Base-by-base conservation (phyloP, 2,329 filamentous ascomycete species). In the Gaeumannomyces sp. region DNA sequence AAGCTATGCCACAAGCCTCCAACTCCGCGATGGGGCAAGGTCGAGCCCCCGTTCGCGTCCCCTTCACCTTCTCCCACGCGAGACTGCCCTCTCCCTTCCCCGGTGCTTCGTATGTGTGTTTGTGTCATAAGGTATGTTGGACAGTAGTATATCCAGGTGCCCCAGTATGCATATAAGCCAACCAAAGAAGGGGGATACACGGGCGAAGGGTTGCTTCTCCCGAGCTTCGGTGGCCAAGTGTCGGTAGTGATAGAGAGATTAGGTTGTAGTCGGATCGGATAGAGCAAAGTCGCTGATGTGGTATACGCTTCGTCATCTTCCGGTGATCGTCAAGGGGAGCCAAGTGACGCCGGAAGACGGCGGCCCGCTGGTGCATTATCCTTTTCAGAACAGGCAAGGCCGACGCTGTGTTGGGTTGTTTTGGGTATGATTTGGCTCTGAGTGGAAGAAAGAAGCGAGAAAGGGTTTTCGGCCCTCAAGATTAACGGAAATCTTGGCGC, bases 401-500 rank as follows among this genome's bases (percentile, higher is more conserved):
- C 45, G 19, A n/a, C 19, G 45, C 45, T 53, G 45, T 53, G 45
- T n/a, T 53, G 45, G 29, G 38, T 53, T 53, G 45, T 53, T n/a
- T 3, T 53, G 45, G 19, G 45, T 53, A 10, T 53, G 7, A n/a
- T 53, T 53, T 53, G 45, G 45, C 45, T 53, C 45, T 53, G 45
- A 14, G 19, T 53, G 45, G 45, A 53, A 25, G 19, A 53, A 25
- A 53, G n/a, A n/a, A 25, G 45, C 22, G 11, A 22, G 22, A 7
- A 22, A 25, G 11, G 45, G 45, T 4, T n/a, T 45, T 53, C 19
- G 8, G 60, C 35, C 16, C n/a, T 29, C 45, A n/a, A 31, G 59
- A 45, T 58, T 72, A 73, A 62, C 72, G 68, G 69, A 75, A 78
- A 64, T 76, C 72, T 64, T 71, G 70, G 69, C 76, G 77, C 70